Base-by-base conservation (phyloP, 2,329 filamentous ascomycete species). In the Helotiales sp. region DNA sequence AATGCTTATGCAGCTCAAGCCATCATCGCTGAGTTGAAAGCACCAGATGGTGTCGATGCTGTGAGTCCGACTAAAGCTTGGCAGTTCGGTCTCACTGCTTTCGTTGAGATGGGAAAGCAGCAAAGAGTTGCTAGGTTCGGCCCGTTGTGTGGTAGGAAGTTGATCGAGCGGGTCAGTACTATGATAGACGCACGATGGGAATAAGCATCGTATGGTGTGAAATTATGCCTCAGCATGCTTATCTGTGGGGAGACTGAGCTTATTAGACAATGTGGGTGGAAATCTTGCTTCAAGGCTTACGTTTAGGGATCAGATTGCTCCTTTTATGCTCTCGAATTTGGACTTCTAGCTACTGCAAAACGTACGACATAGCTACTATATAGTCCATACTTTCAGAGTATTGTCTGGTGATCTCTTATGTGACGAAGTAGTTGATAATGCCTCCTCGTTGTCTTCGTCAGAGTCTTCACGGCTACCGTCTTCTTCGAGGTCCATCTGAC, bases 1-100 rank as follows among this genome's bases (percentile, higher is more conserved):
- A 92, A 93, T 70, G 80, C 83, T 0, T 91, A 84, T 69, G 88
- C 88, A 2, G 89, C 89, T 2, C 88, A 91, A 69, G 76, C 77
- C 9, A 75, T 91, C 1, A 72, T 90, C 31, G 74, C 73, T 0
- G 69, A 71, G n/a, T 57, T 85, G 12, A 78, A 77, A 62, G 65
- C 65, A 6, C 72, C 72, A 6, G 66, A 67, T 17, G 63, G 54
- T 24, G 55, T 60, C 4, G 46, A 64, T 40, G 48, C 27, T 31
- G 22, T 10, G 33, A 55, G 49, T 51, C 54, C 57, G 13, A 61
- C 44, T 29, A 64, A 66, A 57, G 57, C 55, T 9, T 66, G 60
- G 7, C 61, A 66, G 12, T 77, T 71, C 60, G 82, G 81, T 0
- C 66, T 89, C 24, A 71, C 77, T 1, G 74, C 69, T 1, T 87